Base-by-base conservation (phyloP, 192 early-diverging fungal species). In the Backusella morwellensis region DNA sequence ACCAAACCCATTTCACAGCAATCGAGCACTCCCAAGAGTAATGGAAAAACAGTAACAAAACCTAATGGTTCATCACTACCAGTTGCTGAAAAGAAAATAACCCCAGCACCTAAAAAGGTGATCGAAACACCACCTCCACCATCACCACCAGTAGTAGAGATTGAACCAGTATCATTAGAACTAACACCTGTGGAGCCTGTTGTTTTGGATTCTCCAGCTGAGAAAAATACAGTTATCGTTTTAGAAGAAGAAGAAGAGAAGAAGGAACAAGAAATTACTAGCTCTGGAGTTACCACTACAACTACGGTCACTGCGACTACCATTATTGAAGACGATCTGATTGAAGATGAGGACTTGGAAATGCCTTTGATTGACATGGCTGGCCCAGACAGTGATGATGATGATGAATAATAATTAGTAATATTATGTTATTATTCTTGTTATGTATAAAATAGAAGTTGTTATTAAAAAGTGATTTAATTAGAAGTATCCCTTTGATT, bases 311-410 rank as follows among this genome's bases (percentile, higher is more conserved):
- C 19, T 26, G 2, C 29, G 35, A 26, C 4, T 19, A 72, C 7
- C 4, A 26, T 2, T 68, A 68, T 29, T 40, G 67, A 11, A 3
- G 19, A 35, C 3, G 34, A 38, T n/a, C 34, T 35, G 9, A 35
- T 59, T 56, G 70, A 63, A 6, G 74, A 75, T 42, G 80, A 78
- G 12, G 80, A 82, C 17, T 42, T 78, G 59, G 80, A 70, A 34
- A 77, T 77, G 47, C 80, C 80, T 21, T 70, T 77, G 0, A 81
- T 81, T 14, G 80, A 77, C 40, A 66, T 82, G 80, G 73, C 66
- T 68, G 80, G 80, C 1, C 80, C 80, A 42, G 80, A 82, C 21
- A 74, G 66, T 29, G 80, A 82, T 56, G 77, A 75, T 56, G 77
- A 75, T n/a, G 80, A 82, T 11, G 47, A 75, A 8, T 66, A 68